Evolutionary conservation across 2,329 filamentous ascomycete species (phyloP), one percentile per base, ranked within the genome.

Genomic region (Lachnum nothofagi): DNA sequence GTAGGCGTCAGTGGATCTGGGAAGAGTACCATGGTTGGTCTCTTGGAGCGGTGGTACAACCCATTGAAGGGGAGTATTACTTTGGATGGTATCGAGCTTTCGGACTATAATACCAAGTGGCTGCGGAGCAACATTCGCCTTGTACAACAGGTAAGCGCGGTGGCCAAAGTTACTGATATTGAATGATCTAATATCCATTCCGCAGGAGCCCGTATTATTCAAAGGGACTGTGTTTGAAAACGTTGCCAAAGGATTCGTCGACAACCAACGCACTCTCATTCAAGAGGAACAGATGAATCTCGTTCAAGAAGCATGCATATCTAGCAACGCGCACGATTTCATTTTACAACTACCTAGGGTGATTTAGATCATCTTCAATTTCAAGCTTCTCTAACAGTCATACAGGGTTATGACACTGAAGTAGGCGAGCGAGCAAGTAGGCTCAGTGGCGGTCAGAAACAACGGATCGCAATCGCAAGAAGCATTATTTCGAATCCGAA

Each of bases 11-110:
- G 91, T 5, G 91, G 91, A 3, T 94, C 86, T 60, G 82, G 82
- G 1, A 86, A 86, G 60, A 82, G 78, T 1, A 85, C 81, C 16
- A 78, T 82, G 39, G 72, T 86, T 51, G 88, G 88, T 2, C 75
- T 97, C 2, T 73, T 96, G 27, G 91, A 96, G 66, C 85, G 91
- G 24, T 97, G 96, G 72, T 97, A 96, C 64, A 88, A 96, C 60
- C 86, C 89, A 0, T 75, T 14, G 9, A 41, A 12, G 19, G 53
- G 53, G 16, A 41, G 22, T 2, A 48, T 48, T 5, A 39, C 29
- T 14, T 19, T 58, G 14, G 48, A 45, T 19, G 46, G 44, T 3
- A 31, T 47, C 5, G 74, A 83, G 55, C 79, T 88, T 35, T 64
- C 69, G 1, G 61, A 70, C 1, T 64, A 86, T 44, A 78, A 83